Base-by-base conservation (phyloP, 2,329 filamentous ascomycete species). In the Neonectria neomacrospora region DNA sequence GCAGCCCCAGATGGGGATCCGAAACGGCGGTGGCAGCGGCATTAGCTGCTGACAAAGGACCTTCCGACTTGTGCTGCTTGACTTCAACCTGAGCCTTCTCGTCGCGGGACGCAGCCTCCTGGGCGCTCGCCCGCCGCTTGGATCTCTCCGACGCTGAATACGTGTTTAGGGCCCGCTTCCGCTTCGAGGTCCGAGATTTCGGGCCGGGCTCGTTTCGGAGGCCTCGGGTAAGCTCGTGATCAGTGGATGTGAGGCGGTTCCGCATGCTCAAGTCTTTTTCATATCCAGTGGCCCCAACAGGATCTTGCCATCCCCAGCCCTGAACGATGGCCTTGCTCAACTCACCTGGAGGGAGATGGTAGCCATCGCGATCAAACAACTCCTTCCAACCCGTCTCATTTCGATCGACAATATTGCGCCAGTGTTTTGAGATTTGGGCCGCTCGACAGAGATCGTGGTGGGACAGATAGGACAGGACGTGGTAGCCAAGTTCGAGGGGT, bases 281-380 rank as follows among this genome's bases (percentile, higher is more conserved):
- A 58, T 86, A 93, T 23, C 91, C 93, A 56, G 92, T 87, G 4
- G 85, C 78, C 0, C 91, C 91, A 58, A 88, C 86, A 0, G 94
- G 93, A 74, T 95, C 93, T 76, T 99, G 96, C 94, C 96, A 99
- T 14, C 94, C 96, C 96, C 96, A 99, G 14, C 96, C 96, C 81
- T 98, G 93, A 44, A 84, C 83, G 58, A 98, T 94, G 30, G 96
- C 94, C 70, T 90, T 90, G 67, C 93, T 89, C 23, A 99, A 83
- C 78, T 99, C 96, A 18, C 92, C 93, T 1, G 90, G 83, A 0
- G 93, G 90, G 2, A 99, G 82, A 28, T 82, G 82, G 77, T 92
- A 97, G 0, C 93, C 93, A 75, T 97, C 94, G 1, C 84, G 85
- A 65, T 97, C 94, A 44, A 99, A 90, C 1, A 97, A 83, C 67